These are phyloP conservation scores for Leccinum ochraceum DNA, from an alignment of 768 basidiomycete species.

Conservation along the genomic window DNA sequence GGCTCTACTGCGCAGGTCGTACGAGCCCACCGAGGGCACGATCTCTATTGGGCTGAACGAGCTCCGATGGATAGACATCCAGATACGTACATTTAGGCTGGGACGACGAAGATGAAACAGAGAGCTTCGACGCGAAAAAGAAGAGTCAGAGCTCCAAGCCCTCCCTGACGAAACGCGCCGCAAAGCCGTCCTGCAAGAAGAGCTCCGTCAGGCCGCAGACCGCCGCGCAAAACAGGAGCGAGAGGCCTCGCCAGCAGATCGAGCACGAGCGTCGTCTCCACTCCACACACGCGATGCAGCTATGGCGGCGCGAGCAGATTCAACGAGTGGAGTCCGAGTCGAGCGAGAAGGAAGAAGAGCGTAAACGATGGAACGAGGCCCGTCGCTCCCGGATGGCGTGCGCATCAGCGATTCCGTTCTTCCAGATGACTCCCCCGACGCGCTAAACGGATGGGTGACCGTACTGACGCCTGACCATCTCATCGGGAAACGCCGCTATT, in stretches of 20 bases:
- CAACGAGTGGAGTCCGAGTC: conserved; percentile 45
- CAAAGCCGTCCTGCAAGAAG: conserved; percentile 47
- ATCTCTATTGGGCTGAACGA: no score
- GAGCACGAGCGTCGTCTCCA: conserved; percentile 52
- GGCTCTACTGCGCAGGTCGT: no score
- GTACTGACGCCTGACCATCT: conserved; percentile 54
- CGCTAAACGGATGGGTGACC: conserved; percentile 60
- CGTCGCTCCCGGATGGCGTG: conserved; percentile 41
- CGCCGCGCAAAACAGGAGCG: conserved; percentile 39
- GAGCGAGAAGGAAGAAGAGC: conserved; percentile 44
- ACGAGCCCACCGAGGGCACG: no score
- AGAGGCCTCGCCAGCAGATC: conserved; percentile 43
- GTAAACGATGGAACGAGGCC: conserved; percentile 40
- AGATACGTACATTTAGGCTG: no score
- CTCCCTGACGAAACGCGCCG: conserved; percentile 45
- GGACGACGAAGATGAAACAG: no score
- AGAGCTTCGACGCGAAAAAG: conserved; percentile 19
- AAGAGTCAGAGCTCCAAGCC: conserved; percentile 22
- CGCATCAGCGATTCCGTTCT: conserved; percentile 48
- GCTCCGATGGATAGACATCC: no score
- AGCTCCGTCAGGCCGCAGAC: conserved; percentile 36
- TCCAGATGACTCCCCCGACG: conserved; percentile 39
- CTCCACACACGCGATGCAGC: conserved; percentile 50
- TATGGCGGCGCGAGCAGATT: conserved; percentile 53
- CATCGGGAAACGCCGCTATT: conserved; percentile 65